Conservation (phyloP, 192 early-diverging fungal species). For the Chytriomyces sp. region DNA sequence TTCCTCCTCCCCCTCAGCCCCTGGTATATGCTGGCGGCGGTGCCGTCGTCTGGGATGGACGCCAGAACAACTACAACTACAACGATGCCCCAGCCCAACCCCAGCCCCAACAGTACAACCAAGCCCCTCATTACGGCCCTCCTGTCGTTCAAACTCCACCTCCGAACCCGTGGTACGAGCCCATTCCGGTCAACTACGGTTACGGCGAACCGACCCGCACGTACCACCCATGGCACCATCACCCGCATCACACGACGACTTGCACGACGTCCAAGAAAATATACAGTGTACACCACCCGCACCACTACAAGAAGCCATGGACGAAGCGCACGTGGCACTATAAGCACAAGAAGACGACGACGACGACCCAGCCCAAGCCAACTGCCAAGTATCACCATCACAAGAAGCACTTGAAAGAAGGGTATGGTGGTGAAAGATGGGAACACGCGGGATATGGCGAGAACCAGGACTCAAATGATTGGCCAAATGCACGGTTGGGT, state of each 20-base stretch:
- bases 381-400: too few species aligned
- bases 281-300: conserved; percentile 1
- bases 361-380: too few species aligned
- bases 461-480: too few species aligned
- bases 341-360: too few species aligned
- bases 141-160: neutral
- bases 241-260: neutral
- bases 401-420: too few species aligned
- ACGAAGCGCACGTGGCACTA: too few species aligned
- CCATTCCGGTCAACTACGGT: neutral
- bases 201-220: neutral
- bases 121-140: neutral
- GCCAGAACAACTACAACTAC: neutral
- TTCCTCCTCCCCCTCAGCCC: neutral
- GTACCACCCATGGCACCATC: conserved; percentile 27
- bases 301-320: conserved; percentile 3
- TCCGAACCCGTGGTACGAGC: neutral
- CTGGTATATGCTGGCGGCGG: neutral
- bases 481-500: too few species aligned
- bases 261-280: neutral
- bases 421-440: too few species aligned
- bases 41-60: neutral
- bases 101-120: neutral
- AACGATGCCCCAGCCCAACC: neutral
- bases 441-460: too few species aligned